Percentiles rank a stretch among this genome's conserved stretches.
These are phyloP conservation scores for Wickerhamiella lipophila DNA, from an alignment of 805 yeast genomes.

Conservation along the genomic window DNA sequence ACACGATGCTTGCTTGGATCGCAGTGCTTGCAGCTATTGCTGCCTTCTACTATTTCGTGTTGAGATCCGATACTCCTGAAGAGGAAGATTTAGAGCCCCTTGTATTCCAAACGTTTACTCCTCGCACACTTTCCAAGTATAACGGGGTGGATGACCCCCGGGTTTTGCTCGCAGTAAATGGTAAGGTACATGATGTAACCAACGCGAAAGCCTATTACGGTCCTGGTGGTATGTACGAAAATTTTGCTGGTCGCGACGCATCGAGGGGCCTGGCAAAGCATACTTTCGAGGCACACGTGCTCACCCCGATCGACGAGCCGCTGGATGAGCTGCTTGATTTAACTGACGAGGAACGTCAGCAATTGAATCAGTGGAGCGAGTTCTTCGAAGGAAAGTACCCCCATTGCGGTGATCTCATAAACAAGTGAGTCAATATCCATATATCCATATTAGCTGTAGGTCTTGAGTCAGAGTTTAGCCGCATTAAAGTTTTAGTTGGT, in stretches of 20 bases:
- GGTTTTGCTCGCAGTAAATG: conserved; percentile 77
- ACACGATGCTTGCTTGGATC: conserved; percentile 2
- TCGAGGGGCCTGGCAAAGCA: conserved; percentile 82
- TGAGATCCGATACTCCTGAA: not conserved
- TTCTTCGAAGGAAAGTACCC: conserved; percentile 75
- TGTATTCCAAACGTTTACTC: conserved; percentile 46
- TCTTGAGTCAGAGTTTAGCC: too few species aligned
- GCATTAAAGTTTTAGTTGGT: too few species aligned
- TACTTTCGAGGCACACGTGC: conserved; percentile 58
- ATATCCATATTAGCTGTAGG: too few species aligned
- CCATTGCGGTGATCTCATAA: conserved; percentile 56
- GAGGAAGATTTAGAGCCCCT: conserved; percentile 23
- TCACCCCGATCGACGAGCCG: conserved; percentile 62
- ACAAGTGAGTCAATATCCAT: conserved; percentile 8
- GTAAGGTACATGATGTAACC: conserved; percentile 74
- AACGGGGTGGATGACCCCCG: conserved; percentile 72
- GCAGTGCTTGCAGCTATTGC: conserved; percentile 1
- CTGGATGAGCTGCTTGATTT: conserved; percentile 61
- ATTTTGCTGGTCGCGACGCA: conserved; percentile 94
- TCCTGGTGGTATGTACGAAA: conserved; percentile 88
- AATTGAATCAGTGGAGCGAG: conserved; percentile 73
- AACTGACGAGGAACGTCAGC: conserved; percentile 43
- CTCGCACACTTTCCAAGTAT: conserved; percentile 54
- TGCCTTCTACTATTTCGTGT: not conserved
- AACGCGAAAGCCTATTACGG: conserved; percentile 79